Evolutionary conservation across 495 filamentous ascomycete genomes (phyloP), one percentile per base, ranked within the genome.

Genomic region (Staphylotrichum longicolle): DNA sequence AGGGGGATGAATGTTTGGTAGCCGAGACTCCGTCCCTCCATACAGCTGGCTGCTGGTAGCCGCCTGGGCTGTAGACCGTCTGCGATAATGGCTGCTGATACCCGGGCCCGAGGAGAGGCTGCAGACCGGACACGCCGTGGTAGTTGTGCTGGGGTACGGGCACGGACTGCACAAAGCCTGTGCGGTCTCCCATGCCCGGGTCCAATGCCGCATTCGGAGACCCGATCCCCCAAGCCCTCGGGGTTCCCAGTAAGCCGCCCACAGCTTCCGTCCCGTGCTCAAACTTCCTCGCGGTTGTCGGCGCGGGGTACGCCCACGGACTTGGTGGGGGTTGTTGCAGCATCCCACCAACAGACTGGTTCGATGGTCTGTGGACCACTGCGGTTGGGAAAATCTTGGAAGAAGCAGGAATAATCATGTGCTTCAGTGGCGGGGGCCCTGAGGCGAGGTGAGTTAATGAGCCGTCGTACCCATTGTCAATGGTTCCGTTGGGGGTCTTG

Each of bases 401-500:
- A 30, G 74, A 74, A 11, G 70, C 70, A 7, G 83, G 80, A 42
- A 96, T 79, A n/a, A 96, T 77, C 70, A 98, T 90, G 70, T 98
- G 93, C 74, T 98, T 98, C 35, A 84, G 76, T 3, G 89, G 85
- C 52, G 89, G 91, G 41, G 91, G 90, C 49, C 90, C 89, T 20
- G 86, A 84, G 4, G 82, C 84, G 69, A 87, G 85, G 70, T 94
- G 90, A 34, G 86, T 79, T 3, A 87, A 84, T 7, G 89, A 91
- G 10, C 91, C 93, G 82, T 98, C 93, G 69, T 98, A 98, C 12
- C 91, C 93, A 58, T 90, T 93, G 55, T 91, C 89, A 57, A 98
- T 82, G 20, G 92, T 96, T 30, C 94, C 94, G 66, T 88, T 95
- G 9, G 94, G 94, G 8, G 94, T 98, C 71, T 98, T 98, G 51